Percentiles rank a stretch among this genome's conserved stretches.
Conservation (phyloP, 2,329 filamentous ascomycete species). For the Coniochaeta prunicola region DNA sequence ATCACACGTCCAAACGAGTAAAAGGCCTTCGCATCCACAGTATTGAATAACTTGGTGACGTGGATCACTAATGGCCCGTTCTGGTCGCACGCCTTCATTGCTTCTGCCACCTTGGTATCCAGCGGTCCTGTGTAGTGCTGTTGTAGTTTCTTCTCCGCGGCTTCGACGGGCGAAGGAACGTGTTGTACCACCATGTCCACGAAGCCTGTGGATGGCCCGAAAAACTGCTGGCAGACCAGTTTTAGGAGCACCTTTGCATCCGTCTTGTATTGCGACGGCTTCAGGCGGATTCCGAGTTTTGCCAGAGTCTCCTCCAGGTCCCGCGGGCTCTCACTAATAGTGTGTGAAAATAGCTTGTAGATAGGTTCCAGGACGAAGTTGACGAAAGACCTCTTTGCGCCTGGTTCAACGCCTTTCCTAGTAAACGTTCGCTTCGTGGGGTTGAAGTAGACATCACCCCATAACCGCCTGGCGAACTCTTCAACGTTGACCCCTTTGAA, state of each 20-base stretch:
- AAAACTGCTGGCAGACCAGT: constrained; percentile 90
- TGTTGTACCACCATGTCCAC: constrained; percentile 94
- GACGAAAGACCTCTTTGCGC: constrained; percentile 79
- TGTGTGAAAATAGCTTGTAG: constrained; percentile 95
- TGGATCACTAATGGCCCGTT: constrained; percentile 90
- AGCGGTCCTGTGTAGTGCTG: constrained; percentile 87
- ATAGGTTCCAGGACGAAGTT: constrained; percentile 94
- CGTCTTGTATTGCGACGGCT: constrained; percentile 84
- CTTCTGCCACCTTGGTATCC: constrained; percentile 70
- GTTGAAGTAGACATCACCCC: constrained; percentile 97
- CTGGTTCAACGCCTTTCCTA: constrained; percentile 74
- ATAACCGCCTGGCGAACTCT: constrained; percentile 79
- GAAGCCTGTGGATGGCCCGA: constrained; percentile 81
- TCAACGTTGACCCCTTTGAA: constrained; percentile 74
- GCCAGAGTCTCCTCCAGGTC: constrained; percentile 74
- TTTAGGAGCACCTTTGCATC: constrained; percentile 86
- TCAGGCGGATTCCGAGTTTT: constrained; percentile 74
- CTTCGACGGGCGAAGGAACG: constrained; percentile 77
- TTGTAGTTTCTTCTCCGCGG: constrained; percentile 68
- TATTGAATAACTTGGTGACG: constrained; percentile 88
- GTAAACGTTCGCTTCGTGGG: constrained; percentile 85
- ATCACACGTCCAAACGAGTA: constrained; percentile 85
- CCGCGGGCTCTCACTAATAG: constrained; percentile 81
- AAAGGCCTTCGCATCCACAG: constrained; percentile 84
- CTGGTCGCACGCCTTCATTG: constrained; percentile 77